Evolutionary conservation across 768 basidiomycete species (phyloP), one percentile per base, ranked within the genome.

Genomic region (Dendrothele bispora): DNA sequence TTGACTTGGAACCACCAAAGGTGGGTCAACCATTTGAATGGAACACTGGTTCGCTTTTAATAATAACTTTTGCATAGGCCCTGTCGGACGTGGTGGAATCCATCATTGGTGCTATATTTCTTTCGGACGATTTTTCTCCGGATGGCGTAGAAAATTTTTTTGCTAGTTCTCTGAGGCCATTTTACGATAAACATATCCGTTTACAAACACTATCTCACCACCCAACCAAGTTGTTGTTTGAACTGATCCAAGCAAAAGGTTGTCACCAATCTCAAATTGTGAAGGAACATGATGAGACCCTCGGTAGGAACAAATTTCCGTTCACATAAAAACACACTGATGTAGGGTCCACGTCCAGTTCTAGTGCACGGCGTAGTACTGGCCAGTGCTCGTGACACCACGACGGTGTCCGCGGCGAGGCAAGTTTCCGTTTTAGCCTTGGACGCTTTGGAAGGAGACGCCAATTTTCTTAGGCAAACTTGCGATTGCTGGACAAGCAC

Each of bases 71-170:
- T 55, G 29, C 49, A 17, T 59, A 92, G 91, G 78, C 74, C 7
- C 72, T 93, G 17, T 87, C 88, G 7, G 89, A 92, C 62, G 73
- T 91, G 22, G 75, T 93, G 18, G 91, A 94, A 64, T 84, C 90
- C 2, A 72, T 88, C 32, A 70, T 90, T 28, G 91, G 89, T 7
- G 91, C 88, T 8, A 67, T 91, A 41, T 89, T 84, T 65, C 77
- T 93, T 52, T 87, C 83, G 18, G 89, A 91, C 60, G 72, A 77
- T 46, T 88, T 84, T 64, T 76, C 79, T 15, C 75, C 77, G 21
- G 65, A 69, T 43, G 86, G 87, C 4, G 75, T 77, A 21, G 77
- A 86, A 56, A 67, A 68, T 0, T 72, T 93, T 56, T 93, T 87
- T 65, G 74, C 83, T 47, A 78, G 73, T 43, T 67, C 86, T 39